Percentiles rank a stretch among this genome's conserved stretches.
phyloP scores from a whole-genome alignment of 805 yeast species.

The Wickerhamomyces sydowiorum region DNA sequence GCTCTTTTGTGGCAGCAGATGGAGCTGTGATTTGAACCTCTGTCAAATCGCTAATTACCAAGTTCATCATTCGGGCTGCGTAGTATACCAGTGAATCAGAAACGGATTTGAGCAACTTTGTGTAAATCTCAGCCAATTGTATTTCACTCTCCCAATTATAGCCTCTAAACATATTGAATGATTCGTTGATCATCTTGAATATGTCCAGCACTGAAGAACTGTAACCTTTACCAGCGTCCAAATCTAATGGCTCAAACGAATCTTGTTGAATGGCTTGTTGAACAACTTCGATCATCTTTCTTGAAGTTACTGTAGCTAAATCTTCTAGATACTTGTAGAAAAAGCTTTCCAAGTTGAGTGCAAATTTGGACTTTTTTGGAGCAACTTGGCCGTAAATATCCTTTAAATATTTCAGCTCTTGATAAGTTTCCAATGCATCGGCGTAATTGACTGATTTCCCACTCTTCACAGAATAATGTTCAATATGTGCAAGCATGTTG shows the following conservation, averaged over 20 bases:
- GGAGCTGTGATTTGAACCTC: conserved; percentile 15
- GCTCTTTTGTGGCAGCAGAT: conserved; percentile 16
- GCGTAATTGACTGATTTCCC: conserved; percentile 36
- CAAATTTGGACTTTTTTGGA: conserved; percentile 31
- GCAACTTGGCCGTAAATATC: conserved; percentile 44
- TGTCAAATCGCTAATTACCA: conserved; percentile 36
- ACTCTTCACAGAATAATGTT: conserved; percentile 29
- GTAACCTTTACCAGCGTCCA: conserved; percentile 31
- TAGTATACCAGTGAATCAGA: conserved; percentile 55
- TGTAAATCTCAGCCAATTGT: conserved; percentile 58
- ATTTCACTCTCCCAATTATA: conserved; percentile 62
- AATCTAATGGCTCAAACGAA: conserved; percentile 45
- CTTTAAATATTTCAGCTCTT: conserved; percentile 46
- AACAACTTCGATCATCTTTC: conserved; percentile 41
- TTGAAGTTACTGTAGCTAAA: conserved; percentile 38
- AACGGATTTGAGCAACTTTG: conserved; percentile 54
- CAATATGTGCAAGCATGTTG: conserved; percentile 44
- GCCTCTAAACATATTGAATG: conserved; percentile 48
- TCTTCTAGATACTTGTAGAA: conserved; percentile 42
- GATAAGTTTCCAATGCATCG: conserved; percentile 55
- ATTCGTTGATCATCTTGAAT: conserved; percentile 55
- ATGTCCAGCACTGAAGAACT: conserved; percentile 66
- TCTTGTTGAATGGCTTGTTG: conserved; percentile 55
- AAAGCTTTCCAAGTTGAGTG: conserved; percentile 49
- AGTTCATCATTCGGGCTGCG: conserved; percentile 29